Evolutionary conservation across 805 yeast genomes (phyloP), one percentile per base, ranked within the genome.

Genomic region (Ogataea trehaloabstinens): DNA sequence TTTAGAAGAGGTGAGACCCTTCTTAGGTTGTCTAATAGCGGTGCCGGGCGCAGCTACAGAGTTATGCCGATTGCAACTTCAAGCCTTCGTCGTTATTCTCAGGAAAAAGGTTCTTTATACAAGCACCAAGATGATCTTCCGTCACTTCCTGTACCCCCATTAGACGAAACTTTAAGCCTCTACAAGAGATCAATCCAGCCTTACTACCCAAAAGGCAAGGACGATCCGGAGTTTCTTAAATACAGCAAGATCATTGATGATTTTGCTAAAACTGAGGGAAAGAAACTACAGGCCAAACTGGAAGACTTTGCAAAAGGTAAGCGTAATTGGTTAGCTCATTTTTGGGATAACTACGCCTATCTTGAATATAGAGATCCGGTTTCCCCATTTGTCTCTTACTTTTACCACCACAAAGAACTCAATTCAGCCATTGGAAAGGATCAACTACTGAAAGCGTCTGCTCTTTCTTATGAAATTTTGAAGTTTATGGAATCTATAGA

Each of bases 281-380:
- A 69, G 31, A 88, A 93, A 13, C 73, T 91, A 45, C 98, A 91
- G 59, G 48, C 68, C 40, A 74, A 90, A 44, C 72, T 91, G 37
- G 56, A 62, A 25, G 66, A 71, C 19, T 77, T 78, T 49, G 82
- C 91, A 20, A 52, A 64, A 21, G 65, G 56, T 38, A 69, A 66
- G 40, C 82, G 88, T 58, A 91, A 91, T 63, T 91, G 99, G 99
- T 72, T 91, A 54, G 76, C 85, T 33, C 82, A 78, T 44, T 88
- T 83, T 74, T 91, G 99, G 99, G 95, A 91, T 62, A 84, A 85
- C 53, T 86, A 85, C 51, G 95, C 96, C 16, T 91, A 91, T 65
- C 70, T 91, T 70, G 80, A 84, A 28, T 90, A 88, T 67, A 75
- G 93, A 49, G 98, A 88, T 63, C 95, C 98, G 0, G 85, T 91